These are phyloP conservation scores for Yamadazyma sp. DNA, from an alignment of 805 yeast species.

Conservation along the genomic window DNA sequence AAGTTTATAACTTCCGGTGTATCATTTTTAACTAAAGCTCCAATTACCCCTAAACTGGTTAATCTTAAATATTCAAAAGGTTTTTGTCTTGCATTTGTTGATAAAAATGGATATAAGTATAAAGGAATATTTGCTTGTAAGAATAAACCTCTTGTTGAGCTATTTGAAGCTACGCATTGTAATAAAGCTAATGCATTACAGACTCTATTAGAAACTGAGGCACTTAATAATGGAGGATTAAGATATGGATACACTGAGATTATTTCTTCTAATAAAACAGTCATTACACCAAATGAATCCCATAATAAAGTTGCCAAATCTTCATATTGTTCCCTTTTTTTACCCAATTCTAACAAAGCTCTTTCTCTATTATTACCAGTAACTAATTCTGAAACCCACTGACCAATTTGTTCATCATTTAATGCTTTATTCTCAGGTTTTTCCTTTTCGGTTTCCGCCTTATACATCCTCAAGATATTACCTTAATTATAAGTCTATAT, in stretches of 20 bases:
- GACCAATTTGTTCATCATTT: conserved; percentile 75
- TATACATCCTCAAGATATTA: too few species aligned
- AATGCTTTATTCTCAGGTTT: conserved; percentile 20
- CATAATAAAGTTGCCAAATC: conserved; percentile 90
- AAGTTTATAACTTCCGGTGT: conserved; percentile 93
- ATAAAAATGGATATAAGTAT: conserved; percentile 88
- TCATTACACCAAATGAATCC: conserved; percentile 97
- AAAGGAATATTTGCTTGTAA: conserved; percentile 89
- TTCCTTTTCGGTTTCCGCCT: too few species aligned
- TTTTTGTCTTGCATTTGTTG: conserved; percentile 86
- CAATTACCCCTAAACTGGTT: conserved; percentile 94
- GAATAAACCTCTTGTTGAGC: conserved; percentile 81
- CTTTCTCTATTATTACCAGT: conserved; percentile 91
- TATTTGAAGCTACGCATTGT: conserved; percentile 96
- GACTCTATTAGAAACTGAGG: conserved; percentile 86
- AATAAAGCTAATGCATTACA: conserved; percentile 92
- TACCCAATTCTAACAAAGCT: conserved; percentile 87
- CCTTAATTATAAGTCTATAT: too few species aligned
- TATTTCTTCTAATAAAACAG: conserved; percentile 84
- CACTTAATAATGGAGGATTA: conserved; percentile 81
- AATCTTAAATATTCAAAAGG: conserved; percentile 91
- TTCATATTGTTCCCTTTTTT: conserved; percentile 91
- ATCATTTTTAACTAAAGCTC: conserved; percentile 94
- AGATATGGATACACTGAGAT: conserved; percentile 85
- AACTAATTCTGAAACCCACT: conserved; percentile 86